Conservation (phyloP, 345 rosid species). For the Hibiscus mutabilis region DNA sequence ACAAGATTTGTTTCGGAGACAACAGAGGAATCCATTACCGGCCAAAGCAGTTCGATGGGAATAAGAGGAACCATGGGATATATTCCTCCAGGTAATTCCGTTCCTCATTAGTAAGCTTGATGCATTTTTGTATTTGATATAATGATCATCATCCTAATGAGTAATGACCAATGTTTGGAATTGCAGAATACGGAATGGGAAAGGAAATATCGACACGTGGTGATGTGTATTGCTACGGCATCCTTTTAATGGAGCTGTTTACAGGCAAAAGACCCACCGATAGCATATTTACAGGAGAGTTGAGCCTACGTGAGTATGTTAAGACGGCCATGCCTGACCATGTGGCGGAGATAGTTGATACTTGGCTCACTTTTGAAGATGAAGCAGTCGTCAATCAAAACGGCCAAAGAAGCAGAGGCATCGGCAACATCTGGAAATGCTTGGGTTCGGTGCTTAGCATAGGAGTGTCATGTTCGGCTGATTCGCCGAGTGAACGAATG, state of each 20-base stretch:
- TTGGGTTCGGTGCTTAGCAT: background rate
- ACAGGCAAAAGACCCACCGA: background rate
- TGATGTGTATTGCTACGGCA: constrained; percentile 9
- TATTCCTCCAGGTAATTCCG: background rate
- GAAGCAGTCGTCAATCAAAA: background rate
- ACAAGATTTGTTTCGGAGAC: background rate
- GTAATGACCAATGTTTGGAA: background rate
- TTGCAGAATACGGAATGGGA: constrained; percentile 10
- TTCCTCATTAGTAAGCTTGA: too few species aligned
- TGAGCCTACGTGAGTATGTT: background rate
- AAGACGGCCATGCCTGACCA: background rate
- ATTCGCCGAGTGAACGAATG: background rate
- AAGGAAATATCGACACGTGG: background rate
- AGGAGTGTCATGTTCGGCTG: background rate
- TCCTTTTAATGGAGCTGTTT: constrained; percentile 7
- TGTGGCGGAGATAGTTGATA: background rate
- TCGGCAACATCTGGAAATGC: background rate
- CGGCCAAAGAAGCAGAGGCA: background rate
- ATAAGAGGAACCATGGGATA: constrained; percentile 10
- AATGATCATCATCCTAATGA: background rate
- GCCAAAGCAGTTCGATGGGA: background rate
- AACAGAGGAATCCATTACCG: too few species aligned
- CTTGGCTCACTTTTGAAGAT: background rate
- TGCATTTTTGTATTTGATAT: background rate
- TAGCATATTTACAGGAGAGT: background rate